These are phyloP conservation scores for Hypoxylon rubiginosum DNA, from an alignment of 2,329 filamentous ascomycete genomes.

Conservation along the genomic window DNA sequence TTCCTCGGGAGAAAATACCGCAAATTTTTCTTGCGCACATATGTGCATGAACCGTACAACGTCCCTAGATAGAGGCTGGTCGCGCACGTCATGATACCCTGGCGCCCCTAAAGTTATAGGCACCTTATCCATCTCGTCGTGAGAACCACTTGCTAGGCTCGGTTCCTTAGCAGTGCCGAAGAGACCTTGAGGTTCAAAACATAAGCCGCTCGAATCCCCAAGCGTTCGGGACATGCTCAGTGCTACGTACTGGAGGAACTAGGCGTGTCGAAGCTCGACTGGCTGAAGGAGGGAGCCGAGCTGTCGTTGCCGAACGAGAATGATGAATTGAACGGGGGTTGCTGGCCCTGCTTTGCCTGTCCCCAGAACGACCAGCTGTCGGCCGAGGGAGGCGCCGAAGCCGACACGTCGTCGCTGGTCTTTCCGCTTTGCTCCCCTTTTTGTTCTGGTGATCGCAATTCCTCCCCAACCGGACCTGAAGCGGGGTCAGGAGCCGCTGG, in stretches of 20 bases:
- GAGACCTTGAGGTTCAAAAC: neutral
- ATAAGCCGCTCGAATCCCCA: neutral
- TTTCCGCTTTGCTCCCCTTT: neutral
- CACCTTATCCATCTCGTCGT: neutral
- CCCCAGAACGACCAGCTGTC: too few species aligned
- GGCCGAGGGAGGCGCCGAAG: neutral
- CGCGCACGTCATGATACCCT: neutral
- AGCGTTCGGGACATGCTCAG: neutral
- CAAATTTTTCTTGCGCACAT: constrained; percentile 11
- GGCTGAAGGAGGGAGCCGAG: neutral
- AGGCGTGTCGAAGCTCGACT: neutral
- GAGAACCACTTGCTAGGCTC: neutral
- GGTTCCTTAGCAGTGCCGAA: neutral
- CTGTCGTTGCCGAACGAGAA: neutral
- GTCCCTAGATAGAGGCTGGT: neutral
- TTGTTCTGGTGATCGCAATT: neutral
- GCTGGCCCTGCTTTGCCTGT: too few species aligned
- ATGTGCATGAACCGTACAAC: constrained; percentile 18
- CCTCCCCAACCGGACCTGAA: neutral
- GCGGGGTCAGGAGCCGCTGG: neutral
- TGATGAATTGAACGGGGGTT: too few species aligned
- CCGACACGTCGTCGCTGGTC: neutral
- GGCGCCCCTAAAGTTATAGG: neutral
- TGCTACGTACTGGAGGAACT: neutral
- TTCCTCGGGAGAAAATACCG: constrained; percentile 22